A percentile compares a stretch with the other conserved stretches of the same genome.
Evolutionary conservation across 371 early-diverging fungal genomes (phyloP).

Genomic region (Mucor piriformis): DNA sequence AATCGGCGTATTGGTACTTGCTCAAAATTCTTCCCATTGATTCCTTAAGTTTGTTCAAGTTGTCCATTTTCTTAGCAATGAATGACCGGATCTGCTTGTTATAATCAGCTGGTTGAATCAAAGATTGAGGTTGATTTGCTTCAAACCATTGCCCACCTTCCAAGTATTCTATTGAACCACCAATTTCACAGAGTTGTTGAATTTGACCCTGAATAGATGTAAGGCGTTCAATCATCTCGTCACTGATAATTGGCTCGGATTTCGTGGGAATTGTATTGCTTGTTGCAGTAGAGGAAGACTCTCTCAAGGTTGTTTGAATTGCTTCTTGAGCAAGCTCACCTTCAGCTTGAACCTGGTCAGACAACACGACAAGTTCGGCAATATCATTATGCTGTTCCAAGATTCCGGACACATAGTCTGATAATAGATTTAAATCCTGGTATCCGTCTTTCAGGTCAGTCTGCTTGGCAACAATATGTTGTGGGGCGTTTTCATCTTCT

Average conservation of each 20-base stretch:
- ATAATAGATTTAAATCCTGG: conserved; percentile 19
- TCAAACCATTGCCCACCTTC: conserved; percentile 19
- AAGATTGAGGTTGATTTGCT: conserved; percentile 12
- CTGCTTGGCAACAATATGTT: conserved; percentile 13
- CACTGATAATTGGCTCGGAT: not conserved
- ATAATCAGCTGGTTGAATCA: conserved; percentile 18
- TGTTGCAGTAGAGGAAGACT: conserved; percentile 1
- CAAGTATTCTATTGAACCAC: conserved; percentile 4
- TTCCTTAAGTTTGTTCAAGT: conserved; percentile 12
- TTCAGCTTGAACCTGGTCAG: conserved; percentile 15
- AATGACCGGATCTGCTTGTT: conserved; percentile 20
- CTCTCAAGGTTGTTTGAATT: conserved; percentile 19
- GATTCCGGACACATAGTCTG: conserved; percentile 25
- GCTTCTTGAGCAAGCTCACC: conserved; percentile 32
- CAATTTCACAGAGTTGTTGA: not conserved
- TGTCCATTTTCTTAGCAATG: conserved; percentile 14
- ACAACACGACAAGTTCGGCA: conserved; percentile 7
- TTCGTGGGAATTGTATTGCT: not conserved
- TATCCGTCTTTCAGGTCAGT: conserved; percentile 8
- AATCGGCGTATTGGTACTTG: conserved; percentile 20
- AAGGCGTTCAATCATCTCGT: conserved; percentile 2
- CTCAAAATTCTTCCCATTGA: conserved; percentile 7
- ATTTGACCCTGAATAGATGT: conserved; percentile 3
- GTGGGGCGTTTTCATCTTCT: conserved; percentile 1
- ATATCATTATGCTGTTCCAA: conserved; percentile 27